A percentile compares a stretch with the other conserved stretches of the same genome.
phyloP scores from a whole-genome alignment of 75 land plant species.

The Pinus albicaulis region DNA sequence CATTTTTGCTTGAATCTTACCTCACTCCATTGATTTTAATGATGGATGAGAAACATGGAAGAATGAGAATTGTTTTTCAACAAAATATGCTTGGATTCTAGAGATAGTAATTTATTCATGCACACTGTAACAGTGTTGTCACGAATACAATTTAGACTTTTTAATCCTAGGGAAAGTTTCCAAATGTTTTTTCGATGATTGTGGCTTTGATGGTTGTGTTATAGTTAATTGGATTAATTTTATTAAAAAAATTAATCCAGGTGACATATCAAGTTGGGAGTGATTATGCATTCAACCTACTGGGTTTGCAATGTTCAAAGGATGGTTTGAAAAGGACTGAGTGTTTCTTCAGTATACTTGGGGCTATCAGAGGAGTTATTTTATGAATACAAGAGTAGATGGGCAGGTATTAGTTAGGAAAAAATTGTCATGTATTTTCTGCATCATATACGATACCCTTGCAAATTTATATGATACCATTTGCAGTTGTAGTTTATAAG shows the following conservation, averaged over 20 bases:
- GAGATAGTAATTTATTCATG: not conserved
- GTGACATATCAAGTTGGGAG: conserved; percentile 61
- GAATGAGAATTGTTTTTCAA: not conserved
- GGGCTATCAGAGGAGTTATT: conserved; percentile 78
- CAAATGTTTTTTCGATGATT: conserved; percentile 77
- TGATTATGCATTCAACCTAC: conserved; percentile 61
- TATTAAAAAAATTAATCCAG: conserved; percentile 31
- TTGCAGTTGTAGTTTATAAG: too few relatives aligned
- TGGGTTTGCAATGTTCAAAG: conserved; percentile 43
- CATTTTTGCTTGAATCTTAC: not conserved
- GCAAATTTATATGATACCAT: too few relatives aligned
- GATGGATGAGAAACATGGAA: not conserved
- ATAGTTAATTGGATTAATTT: conserved; percentile 46
- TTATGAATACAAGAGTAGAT: conserved; percentile 80
- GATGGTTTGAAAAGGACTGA: conserved; percentile 71
- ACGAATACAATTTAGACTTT: conserved; percentile 29
- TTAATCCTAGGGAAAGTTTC: conserved; percentile 69
- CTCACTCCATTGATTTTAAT: not conserved
- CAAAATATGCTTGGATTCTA: not conserved
- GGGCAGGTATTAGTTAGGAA: conserved; percentile 42
- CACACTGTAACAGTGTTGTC: conserved; percentile 45
- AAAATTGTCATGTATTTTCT: not conserved
- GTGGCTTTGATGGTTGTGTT: conserved; percentile 70
- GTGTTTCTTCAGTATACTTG: conserved; percentile 77
- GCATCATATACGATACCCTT: too few relatives aligned